Evolutionary conservation across 352 stramenopile genomes (phyloP).

Genomic region (Elongisporangium prolatum): DNA sequence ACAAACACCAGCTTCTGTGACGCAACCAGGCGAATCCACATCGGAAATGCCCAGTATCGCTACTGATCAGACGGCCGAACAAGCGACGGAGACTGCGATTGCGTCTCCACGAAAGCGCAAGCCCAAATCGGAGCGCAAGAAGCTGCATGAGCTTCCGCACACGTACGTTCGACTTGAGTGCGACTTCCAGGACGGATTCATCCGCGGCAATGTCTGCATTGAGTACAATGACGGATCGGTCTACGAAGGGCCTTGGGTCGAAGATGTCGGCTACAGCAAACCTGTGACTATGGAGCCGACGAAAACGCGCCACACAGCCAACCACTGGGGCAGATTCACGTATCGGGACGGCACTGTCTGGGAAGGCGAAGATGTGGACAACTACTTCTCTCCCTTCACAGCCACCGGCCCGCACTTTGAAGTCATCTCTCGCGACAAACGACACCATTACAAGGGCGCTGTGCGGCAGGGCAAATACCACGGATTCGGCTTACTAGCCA

Average conservation of each 20-base stretch:
- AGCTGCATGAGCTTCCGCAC: constrained; percentile 40
- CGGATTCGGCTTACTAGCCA: constrained; percentile 62
- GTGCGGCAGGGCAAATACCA: constrained; percentile 61
- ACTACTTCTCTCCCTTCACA: constrained; percentile 76
- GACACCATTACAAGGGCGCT: constrained; percentile 35
- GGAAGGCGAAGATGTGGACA: constrained; percentile 74
- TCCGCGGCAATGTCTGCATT: constrained; percentile 55
- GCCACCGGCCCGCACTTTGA: constrained; percentile 53
- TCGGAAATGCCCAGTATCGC: constrained; percentile 2
- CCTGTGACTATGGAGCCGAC: constrained; percentile 34
- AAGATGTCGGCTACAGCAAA: constrained; percentile 50
- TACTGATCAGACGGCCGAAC: not conserved
- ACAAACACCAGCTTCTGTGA: constrained; percentile 1
- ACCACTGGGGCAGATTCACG: constrained; percentile 76
- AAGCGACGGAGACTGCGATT: not conserved
- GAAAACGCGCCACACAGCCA: constrained; percentile 37
- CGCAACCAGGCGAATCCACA: constrained; percentile 14
- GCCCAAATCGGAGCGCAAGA: constrained; percentile 1
- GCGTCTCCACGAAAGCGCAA: not conserved
- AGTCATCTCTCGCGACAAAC: constrained; percentile 15
- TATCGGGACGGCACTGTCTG: constrained; percentile 65
- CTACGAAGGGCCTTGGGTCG: constrained; percentile 80
- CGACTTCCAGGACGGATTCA: constrained; percentile 59
- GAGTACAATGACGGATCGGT: constrained; percentile 77
- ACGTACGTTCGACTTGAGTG: constrained; percentile 74